Evolutionary conservation across 176 grass and related monocot species (phyloP).

Genomic region (Pontederia paniculata): DNA sequence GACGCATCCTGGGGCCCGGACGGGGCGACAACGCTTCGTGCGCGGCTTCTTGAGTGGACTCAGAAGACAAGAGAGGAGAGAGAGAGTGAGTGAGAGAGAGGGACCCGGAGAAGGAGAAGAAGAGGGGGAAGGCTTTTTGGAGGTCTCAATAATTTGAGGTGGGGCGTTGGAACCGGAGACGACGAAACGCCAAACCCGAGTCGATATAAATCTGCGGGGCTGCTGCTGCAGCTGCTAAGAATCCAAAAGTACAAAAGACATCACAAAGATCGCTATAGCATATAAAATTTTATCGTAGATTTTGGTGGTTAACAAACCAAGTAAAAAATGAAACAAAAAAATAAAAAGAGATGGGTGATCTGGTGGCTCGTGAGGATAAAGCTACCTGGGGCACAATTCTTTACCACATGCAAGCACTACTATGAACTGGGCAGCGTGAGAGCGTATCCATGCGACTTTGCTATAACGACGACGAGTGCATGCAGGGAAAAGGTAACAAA

Average conservation of each 20-base stretch:
- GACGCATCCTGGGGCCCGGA: neutral
- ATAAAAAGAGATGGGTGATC: too few species aligned
- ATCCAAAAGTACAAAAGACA: slow-evolving; percentile 10
- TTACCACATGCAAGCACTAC: too few species aligned
- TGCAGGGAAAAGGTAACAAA: neutral
- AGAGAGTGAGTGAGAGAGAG: neutral
- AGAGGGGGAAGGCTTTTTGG: neutral
- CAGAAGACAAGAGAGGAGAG: neutral
- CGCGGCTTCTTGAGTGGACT: too few species aligned
- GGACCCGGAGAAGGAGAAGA: slow-evolving; percentile 1
- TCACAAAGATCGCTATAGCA: neutral
- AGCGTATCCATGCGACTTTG: too few species aligned
- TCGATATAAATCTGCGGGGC: too few species aligned
- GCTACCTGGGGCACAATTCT: too few species aligned
- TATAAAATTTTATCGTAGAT: too few species aligned
- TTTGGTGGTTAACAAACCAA: slow-evolving; percentile 2
- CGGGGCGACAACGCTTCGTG: too few species aligned
- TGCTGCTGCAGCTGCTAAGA: neutral
- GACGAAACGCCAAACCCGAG: neutral
- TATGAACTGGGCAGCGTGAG: too few species aligned
- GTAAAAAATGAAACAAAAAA: too few species aligned
- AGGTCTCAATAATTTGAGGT: slow-evolving; percentile 9
- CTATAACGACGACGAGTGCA: neutral
- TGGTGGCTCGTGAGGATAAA: too few species aligned
- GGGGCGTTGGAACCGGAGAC: neutral